Conservation (phyloP, 1,284 basidiomycete genomes). For the Erythrobasidium hasegawianum region DNA sequence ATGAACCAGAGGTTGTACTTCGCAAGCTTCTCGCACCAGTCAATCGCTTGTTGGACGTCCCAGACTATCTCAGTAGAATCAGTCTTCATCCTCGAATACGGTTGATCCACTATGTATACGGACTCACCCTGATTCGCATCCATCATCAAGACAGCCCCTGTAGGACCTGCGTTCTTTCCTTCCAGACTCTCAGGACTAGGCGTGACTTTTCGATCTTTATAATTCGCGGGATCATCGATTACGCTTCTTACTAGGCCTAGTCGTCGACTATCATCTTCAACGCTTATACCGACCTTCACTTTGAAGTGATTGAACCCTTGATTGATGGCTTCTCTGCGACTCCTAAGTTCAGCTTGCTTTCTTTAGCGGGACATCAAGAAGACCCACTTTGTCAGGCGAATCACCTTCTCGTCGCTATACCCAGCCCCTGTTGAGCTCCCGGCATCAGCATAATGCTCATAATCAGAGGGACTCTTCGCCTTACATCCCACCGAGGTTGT, state of each 20-base stretch:
- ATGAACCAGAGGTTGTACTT: slow-evolving; percentile 95
- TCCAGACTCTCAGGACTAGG: slow-evolving; percentile 49
- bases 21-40: slow-evolving; percentile 77
- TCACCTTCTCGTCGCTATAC: slow-evolving; percentile 87
- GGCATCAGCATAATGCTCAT: background rate
- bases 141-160: slow-evolving; percentile 90
- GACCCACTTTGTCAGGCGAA: slow-evolving; percentile 63
- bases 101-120: too few species aligned
- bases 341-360: background rate
- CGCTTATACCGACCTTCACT: slow-evolving; percentile 81
- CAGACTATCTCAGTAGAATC: slow-evolving; percentile 58
- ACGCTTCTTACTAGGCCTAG: slow-evolving; percentile 84
- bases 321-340: slow-evolving; percentile 62
- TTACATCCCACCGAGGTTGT: slow-evolving; percentile 93
- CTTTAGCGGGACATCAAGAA: background rate
- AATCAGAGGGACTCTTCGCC: slow-evolving; percentile 41
- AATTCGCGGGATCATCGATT: slow-evolving; percentile 75
- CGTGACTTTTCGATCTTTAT: slow-evolving; percentile 31
- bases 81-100: background rate
- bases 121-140: slow-evolving; percentile 75
- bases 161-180: slow-evolving; percentile 90
- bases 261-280: slow-evolving; percentile 76
- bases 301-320: slow-evolving; percentile 94
- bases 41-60: slow-evolving; percentile 88
- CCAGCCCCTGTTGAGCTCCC: slow-evolving; percentile 51